Conservation (phyloP, 345 rosid species). For the Dipteronia dyeriana region DNA sequence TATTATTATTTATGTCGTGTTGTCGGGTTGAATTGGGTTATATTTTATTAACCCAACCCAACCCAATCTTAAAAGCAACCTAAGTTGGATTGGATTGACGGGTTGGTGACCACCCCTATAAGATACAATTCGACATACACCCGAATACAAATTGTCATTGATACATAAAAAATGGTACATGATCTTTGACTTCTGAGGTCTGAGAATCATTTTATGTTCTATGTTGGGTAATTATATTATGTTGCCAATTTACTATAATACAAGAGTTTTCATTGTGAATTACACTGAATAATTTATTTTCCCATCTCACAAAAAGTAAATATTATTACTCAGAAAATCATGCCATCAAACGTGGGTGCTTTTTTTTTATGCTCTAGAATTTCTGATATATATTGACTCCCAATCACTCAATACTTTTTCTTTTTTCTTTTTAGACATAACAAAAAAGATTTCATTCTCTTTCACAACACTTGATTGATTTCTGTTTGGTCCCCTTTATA, state of each 20-base stretch:
- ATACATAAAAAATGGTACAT: background rate
- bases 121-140: too few species aligned
- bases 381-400: too few species aligned
- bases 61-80: too few species aligned
- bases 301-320: background rate
- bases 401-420: too few species aligned
- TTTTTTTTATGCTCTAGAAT: background rate
- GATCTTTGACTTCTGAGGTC: background rate
- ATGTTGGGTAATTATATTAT: background rate
- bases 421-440: background rate
- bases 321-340: background rate
- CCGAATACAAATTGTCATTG: background rate
- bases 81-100: too few species aligned
- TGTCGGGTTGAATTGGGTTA: too few species aligned
- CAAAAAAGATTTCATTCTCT: background rate
- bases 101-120: too few species aligned
- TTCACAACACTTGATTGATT: background rate
- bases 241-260: background rate
- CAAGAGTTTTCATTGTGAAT: background rate
- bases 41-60: too few species aligned
- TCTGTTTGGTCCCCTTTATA: background rate
- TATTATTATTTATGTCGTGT: too few species aligned
- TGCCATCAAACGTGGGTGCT: background rate
- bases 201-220: background rate
- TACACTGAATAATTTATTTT: background rate